Evolutionary conservation across 345 rosid genomes (phyloP).

Genomic region (Murraya koenigii): DNA sequence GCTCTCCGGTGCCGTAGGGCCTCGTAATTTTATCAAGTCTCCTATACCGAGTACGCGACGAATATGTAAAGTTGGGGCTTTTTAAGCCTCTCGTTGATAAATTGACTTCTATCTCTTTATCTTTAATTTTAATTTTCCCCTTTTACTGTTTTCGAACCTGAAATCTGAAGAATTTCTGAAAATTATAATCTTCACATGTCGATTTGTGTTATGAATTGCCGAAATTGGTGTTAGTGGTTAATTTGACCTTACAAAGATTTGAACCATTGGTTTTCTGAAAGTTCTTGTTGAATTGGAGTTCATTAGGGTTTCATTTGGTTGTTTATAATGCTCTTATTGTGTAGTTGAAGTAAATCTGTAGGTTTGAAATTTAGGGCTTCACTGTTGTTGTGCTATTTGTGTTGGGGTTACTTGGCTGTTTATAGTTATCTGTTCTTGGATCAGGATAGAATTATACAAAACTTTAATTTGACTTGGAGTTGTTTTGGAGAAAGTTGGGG

Average conservation of each 20-base stretch:
- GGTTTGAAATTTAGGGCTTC: constrained; percentile 18
- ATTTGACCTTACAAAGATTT: background rate
- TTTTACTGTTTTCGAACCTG: constrained; percentile 18
- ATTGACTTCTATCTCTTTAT: constrained; percentile 7
- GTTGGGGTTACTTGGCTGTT: constrained; percentile 12
- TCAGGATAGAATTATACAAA: background rate
- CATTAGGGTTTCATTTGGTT: constrained; percentile 22
- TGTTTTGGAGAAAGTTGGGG: background rate
- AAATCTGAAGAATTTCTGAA: constrained; percentile 22
- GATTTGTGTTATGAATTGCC: constrained; percentile 1
- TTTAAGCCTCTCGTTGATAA: constrained; percentile 17
- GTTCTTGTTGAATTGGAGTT: constrained; percentile 19
- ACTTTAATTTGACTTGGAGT: background rate
- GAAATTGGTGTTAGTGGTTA: constrained; percentile 9
- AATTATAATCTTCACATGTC: background rate
- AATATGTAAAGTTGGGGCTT: constrained; percentile 38
- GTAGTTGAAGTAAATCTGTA: background rate
- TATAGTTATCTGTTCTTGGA: constrained; percentile 13
- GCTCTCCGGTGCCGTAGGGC: constrained; percentile 45
- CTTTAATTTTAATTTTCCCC: background rate
- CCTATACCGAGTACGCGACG: constrained; percentile 52
- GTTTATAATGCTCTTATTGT: constrained; percentile 7
- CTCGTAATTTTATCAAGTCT: constrained; percentile 37
- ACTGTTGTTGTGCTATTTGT: background rate
- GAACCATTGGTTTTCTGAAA: constrained; percentile 24